These are phyloP conservation scores for Withania somnifera DNA, from an alignment of 305 asterid genomes.

Conservation along the genomic window DNA sequence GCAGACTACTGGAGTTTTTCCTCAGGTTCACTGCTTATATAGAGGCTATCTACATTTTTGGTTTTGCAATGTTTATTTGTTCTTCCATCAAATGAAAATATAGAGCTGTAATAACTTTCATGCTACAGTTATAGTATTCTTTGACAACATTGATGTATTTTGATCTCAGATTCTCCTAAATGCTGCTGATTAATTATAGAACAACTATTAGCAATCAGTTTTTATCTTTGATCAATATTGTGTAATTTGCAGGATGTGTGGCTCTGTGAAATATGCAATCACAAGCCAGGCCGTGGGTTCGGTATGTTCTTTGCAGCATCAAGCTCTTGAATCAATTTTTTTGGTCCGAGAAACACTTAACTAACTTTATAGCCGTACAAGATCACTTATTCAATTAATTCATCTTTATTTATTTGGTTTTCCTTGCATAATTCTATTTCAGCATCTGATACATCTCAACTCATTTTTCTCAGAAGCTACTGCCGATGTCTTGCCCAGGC, in stretches of 20 bases:
- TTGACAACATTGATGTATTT: background rate
- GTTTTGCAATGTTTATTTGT: background rate
- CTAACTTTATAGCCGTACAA: background rate
- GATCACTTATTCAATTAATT: background rate
- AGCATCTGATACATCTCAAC: background rate
- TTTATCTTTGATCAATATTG: background rate
- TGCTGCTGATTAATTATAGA: background rate
- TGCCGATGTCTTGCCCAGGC: conserved; percentile 70
- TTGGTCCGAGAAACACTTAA: background rate
- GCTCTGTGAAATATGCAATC: conserved; percentile 78
- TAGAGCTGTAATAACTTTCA: background rate
- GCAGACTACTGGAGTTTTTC: conserved; percentile 65
- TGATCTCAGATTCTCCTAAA: background rate
- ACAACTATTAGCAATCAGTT: background rate
- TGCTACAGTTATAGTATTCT: background rate
- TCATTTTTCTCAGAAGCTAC: conserved; percentile 53
- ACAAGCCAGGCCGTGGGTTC: conserved; percentile 81
- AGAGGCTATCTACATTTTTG: background rate
- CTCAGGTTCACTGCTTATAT: conserved; percentile 46
- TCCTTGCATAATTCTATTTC: background rate
- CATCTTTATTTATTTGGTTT: background rate
- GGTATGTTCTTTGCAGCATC: conserved; percentile 27
- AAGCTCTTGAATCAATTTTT: background rate
- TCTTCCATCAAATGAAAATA: background rate
- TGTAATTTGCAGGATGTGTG: conserved; percentile 54